Base-by-base conservation (phyloP, 2,329 filamentous ascomycete species). In the Phoma sp. region DNA sequence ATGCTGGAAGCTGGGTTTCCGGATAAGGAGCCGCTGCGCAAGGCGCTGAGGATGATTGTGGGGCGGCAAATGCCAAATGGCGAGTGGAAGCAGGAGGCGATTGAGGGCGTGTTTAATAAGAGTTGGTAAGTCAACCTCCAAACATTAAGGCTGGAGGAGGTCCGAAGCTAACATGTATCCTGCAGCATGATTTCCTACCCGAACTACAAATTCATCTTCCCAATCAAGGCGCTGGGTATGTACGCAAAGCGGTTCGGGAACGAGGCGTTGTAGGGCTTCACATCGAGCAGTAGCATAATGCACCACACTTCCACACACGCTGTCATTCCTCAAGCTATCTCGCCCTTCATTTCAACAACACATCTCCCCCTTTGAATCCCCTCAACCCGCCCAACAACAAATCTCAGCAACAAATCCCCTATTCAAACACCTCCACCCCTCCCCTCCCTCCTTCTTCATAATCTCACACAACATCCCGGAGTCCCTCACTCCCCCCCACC, bases 81-180 rank as follows among this genome's bases (percentile, higher is more conserved):
- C 30, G 93, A 97, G 78, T 99, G 95, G 95, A 73, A 90, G 62
- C 93, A 97, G 72, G 95, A 98, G 75, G 88, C 89, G 0, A 98
- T 99, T 66, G 95, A 99, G 75, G 95, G 95, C 2, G 95, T 99
- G 9, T 99, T 99, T 78, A 99, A 99, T 78, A 96, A 97, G 80
- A 95, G 88, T 68, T 98, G 93, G 86, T 88, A 74, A 78, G 84
- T 83, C 13, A 6, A 6, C 27, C 27, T 9, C 27, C 18, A 18
- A 18, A 18, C 18, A 18, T 18, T 18, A 18, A 18, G 18, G 18
- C 18, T 18, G 18, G 18, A 18, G 18, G 18, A 18, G 29, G 11
- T 3, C 29, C 11, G 29, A 30, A 30, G 32, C 32, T 33, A 33
- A 33, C 32, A 11, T 33, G 32, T 13, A 11, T 33, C 56, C 64